A percentile compares a stretch with the other conserved stretches of the same genome.
These are phyloP conservation scores for Wallacemonas sp. DNA, from an alignment of 208 protist species.

Conservation along the genomic window DNA sequence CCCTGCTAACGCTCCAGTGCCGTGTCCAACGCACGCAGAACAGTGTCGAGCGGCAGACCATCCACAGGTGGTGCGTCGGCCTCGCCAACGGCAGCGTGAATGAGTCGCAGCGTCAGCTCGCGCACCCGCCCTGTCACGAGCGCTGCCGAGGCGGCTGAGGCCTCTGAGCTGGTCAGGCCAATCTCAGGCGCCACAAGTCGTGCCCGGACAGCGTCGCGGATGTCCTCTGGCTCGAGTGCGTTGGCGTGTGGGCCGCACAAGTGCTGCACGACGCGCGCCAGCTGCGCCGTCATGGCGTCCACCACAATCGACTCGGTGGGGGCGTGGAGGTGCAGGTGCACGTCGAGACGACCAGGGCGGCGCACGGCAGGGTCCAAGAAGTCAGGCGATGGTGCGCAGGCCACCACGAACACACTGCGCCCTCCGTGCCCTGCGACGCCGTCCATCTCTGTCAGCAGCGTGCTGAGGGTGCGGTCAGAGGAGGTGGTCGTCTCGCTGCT, in stretches of 20 bases:
- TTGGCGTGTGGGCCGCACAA: constrained; percentile 16
- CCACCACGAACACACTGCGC: constrained; percentile 77
- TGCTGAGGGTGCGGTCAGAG: constrained; percentile 87
- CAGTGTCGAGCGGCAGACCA: not conserved
- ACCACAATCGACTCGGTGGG: constrained; percentile 19
- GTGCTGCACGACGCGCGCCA: constrained; percentile 19
- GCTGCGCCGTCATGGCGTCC: constrained; percentile 19
- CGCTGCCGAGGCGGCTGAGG: constrained; percentile 10
- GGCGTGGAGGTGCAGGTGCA: constrained; percentile 60
- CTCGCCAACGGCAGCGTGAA: constrained; percentile 11
- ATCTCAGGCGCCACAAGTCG: not conserved
- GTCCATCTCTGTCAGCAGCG: constrained; percentile 93
- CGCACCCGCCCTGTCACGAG: constrained; percentile 32
- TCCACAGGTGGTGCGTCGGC: not conserved
- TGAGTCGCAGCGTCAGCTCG: constrained; percentile 23
- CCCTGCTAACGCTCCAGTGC: too few species aligned
- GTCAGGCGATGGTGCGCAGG: constrained; percentile 58
- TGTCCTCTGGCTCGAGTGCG: too few species aligned
- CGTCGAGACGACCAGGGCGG: constrained; percentile 85
- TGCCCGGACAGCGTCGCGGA: not conserved
- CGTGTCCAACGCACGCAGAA: constrained; percentile 7
- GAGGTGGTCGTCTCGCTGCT: constrained; percentile 52
- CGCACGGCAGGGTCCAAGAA: constrained; percentile 84
- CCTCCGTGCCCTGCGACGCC: constrained; percentile 45
- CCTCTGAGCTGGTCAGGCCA: not conserved